A percentile compares a stretch with the other conserved stretches of the same genome.
Evolutionary conservation across 192 early-diverging fungal genomes (phyloP).

Genomic region (Coemansia brasiliensis): DNA sequence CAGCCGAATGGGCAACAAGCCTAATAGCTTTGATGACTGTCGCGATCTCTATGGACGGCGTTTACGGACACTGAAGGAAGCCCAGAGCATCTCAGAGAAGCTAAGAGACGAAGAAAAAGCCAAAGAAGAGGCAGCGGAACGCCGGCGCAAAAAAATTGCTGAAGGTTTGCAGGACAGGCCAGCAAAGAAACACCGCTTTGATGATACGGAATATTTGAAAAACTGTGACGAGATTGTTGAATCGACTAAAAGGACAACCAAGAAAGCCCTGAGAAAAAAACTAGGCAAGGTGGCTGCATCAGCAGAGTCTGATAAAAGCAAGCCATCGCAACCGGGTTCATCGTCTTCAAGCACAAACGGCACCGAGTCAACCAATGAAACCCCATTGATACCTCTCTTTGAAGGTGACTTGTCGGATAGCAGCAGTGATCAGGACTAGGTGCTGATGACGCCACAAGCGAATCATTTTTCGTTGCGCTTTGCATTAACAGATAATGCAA

Average conservation of each 20-base stretch:
- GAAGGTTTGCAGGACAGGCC: slow-evolving; percentile 66
- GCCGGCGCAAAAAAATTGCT: slow-evolving; percentile 85
- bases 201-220: slow-evolving; percentile 75
- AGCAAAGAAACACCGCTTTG: slow-evolving; percentile 75
- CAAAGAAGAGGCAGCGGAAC: slow-evolving; percentile 51
- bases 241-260: slow-evolving; percentile 60
- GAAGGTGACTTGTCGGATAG: slow-evolving; percentile 22
- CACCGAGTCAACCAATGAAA: neutral
- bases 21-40: slow-evolving; percentile 90
- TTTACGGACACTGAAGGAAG: slow-evolving; percentile 86
- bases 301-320: slow-evolving; percentile 4
- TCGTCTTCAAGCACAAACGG: slow-evolving; percentile 6
- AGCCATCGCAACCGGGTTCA: neutral
- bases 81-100: slow-evolving; percentile 68
- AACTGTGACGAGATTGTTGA: slow-evolving; percentile 67
- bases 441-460: slow-evolving; percentile 4
- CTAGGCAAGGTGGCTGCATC: neutral
- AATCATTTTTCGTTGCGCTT: slow-evolving; percentile 2
- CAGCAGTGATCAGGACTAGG: slow-evolving; percentile 1
- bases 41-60: slow-evolving; percentile 89
- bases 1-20: slow-evolving; percentile 85
- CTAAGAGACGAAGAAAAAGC: slow-evolving; percentile 21
- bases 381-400: slow-evolving; percentile 32
- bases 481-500: neutral
- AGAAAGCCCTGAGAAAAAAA: slow-evolving; percentile 23